Conservation (phyloP, 73 alveolate species). For the Paramecium tetraurelia region DNA sequence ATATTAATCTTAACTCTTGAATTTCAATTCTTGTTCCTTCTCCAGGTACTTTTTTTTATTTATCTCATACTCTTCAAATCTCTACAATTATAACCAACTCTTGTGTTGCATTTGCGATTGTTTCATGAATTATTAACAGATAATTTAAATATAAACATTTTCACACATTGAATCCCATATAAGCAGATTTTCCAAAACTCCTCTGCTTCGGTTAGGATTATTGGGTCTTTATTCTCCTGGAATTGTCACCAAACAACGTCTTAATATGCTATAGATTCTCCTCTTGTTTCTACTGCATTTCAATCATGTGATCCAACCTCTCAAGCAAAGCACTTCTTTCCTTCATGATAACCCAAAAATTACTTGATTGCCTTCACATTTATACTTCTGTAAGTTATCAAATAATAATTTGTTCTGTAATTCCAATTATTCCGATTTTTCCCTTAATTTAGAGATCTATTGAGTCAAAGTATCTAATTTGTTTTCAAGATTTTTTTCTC, state of each 20-base stretch:
- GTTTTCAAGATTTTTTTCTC: slow-evolving; percentile 5
- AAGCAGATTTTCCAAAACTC: not conserved
- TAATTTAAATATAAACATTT: not conserved
- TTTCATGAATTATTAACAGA: slow-evolving; percentile 2
- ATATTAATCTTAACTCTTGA: not conserved
- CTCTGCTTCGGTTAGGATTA: not conserved
- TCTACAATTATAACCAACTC: slow-evolving; percentile 1
- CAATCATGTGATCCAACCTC: slow-evolving; percentile 19
- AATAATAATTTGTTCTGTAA: not conserved
- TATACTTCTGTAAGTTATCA: not conserved
- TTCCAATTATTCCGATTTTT: slow-evolving; percentile 1
- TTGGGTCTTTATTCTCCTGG: not conserved
- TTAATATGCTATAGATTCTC: not conserved
- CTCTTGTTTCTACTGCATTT: not conserved
- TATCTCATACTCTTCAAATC: not conserved
- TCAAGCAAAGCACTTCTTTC: not conserved
- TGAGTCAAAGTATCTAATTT: not conserved
- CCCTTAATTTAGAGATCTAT: not conserved
- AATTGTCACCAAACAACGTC: not conserved
- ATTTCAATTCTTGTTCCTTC: not conserved
- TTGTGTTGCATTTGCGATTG: not conserved
- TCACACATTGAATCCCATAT: not conserved
- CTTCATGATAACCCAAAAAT: not conserved
- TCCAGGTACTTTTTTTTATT: not conserved
- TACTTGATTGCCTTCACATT: slow-evolving; percentile 13